Percentiles rank a stretch among this genome's conserved stretches.
Evolutionary conservation across 768 basidiomycete genomes (phyloP).

Genomic region (Termitomyces sp.): DNA sequence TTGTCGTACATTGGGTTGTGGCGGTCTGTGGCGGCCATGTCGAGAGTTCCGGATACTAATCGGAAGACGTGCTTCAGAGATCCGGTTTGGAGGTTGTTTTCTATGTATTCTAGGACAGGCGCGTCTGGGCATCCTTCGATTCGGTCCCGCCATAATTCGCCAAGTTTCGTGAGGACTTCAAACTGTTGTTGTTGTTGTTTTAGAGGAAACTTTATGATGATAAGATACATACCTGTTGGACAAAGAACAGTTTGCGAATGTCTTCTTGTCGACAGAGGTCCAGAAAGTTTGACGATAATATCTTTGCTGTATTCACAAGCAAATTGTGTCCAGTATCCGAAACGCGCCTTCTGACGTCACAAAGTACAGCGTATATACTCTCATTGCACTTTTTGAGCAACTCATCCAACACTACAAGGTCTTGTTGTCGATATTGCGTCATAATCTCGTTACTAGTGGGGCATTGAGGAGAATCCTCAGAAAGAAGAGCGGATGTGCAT

Average conservation of each 20-base stretch:
- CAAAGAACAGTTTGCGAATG: slow-evolving; percentile 49
- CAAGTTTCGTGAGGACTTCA: slow-evolving; percentile 42
- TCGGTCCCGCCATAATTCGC: slow-evolving; percentile 43
- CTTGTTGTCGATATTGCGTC: slow-evolving; percentile 23
- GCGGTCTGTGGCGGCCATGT: slow-evolving; percentile 35
- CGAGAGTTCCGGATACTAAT: slow-evolving; percentile 39
- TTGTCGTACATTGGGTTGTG: slow-evolving; percentile 42
- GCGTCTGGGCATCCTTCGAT: slow-evolving; percentile 49
- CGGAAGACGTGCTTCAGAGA: slow-evolving; percentile 35
- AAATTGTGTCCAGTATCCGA: slow-evolving; percentile 21
- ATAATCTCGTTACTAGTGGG: slow-evolving; percentile 40
- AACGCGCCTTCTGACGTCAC: slow-evolving; percentile 28
- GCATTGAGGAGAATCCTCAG: slow-evolving; percentile 18
- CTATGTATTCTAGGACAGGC: slow-evolving; percentile 38
- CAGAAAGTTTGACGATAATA: slow-evolving; percentile 39
- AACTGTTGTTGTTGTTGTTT: slow-evolving; percentile 29
- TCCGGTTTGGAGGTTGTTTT: slow-evolving; percentile 20
- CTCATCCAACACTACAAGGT: slow-evolving; percentile 17
- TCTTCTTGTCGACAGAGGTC: slow-evolving; percentile 41
- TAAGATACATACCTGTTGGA: slow-evolving; percentile 50
- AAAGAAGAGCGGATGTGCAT: slow-evolving; percentile 30
- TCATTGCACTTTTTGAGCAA: slow-evolving; percentile 31
- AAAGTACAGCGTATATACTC: slow-evolving; percentile 30
- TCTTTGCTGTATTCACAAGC: slow-evolving; percentile 40
- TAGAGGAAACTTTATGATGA: not conserved